phyloP scores from a whole-genome alignment of 352 stramenopile genomes.

The Globisporangium splendens region DNA sequence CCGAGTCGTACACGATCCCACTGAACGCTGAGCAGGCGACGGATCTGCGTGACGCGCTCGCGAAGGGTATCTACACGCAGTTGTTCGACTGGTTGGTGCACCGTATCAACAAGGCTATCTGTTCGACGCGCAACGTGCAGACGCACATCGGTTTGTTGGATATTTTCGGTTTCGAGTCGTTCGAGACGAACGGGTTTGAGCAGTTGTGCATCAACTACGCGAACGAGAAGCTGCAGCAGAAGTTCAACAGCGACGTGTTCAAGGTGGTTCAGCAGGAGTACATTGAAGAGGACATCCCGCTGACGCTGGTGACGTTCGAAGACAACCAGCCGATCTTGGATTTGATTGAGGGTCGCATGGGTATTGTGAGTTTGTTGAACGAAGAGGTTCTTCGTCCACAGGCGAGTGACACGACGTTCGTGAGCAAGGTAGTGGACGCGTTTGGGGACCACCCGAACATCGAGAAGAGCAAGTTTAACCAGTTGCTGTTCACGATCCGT shows the following conservation, averaged over 20 bases:
- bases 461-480: slow-evolving; percentile 58
- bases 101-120: slow-evolving; percentile 69
- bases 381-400: slow-evolving; percentile 81
- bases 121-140: slow-evolving; percentile 24
- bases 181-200: slow-evolving; percentile 90
- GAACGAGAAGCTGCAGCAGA: slow-evolving; percentile 91
- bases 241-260: slow-evolving; percentile 80
- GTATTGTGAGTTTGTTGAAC: slow-evolving; percentile 75
- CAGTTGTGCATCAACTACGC: slow-evolving; percentile 96
- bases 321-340: slow-evolving; percentile 77
- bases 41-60: slow-evolving; percentile 89
- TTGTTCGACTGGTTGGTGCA: slow-evolving; percentile 96
- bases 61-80: slow-evolving; percentile 93
- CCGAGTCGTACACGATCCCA: slow-evolving; percentile 60
- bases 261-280: slow-evolving; percentile 65
- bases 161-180: slow-evolving; percentile 90
- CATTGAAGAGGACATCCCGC: slow-evolving; percentile 60
- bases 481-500: slow-evolving; percentile 88
- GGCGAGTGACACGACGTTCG: slow-evolving; percentile 61
- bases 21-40: slow-evolving; percentile 61
- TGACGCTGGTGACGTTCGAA: slow-evolving; percentile 72
- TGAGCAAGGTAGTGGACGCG: slow-evolving; percentile 50
- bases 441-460: slow-evolving; percentile 50
- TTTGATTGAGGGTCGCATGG: slow-evolving; percentile 73
- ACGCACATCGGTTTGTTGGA: slow-evolving; percentile 90